A percentile compares a stretch with the other conserved stretches of the same genome.
phyloP scores from a whole-genome alignment of 345 rosid genomes.

The Bruguiera parviflora region DNA sequence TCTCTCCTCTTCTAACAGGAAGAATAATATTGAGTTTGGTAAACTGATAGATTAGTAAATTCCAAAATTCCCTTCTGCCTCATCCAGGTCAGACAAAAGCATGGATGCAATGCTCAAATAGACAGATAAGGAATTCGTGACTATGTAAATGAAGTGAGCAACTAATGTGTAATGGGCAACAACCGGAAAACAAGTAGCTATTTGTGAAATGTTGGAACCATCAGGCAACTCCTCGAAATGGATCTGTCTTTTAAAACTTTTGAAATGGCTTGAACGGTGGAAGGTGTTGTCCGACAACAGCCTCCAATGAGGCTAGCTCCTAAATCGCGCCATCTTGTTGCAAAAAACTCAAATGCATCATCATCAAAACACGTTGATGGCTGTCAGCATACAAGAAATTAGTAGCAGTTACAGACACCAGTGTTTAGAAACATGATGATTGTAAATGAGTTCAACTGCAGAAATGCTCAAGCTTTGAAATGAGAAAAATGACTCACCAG shows the following conservation, averaged over 20 bases:
- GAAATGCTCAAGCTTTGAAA: not conserved
- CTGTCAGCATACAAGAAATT: constrained; percentile 28
- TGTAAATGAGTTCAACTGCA: not conserved
- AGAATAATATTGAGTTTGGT: too few relatives aligned
- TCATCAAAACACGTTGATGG: constrained; percentile 78
- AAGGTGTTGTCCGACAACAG: constrained; percentile 80
- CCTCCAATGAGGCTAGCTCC: constrained; percentile 93
- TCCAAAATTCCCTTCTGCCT: not conserved
- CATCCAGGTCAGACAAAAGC: not conserved
- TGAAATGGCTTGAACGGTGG: constrained; percentile 61
- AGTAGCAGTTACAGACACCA: not conserved
- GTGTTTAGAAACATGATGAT: not conserved
- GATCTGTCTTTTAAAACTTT: constrained; percentile 44
- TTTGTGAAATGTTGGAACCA: not conserved
- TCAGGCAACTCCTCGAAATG: not conserved
- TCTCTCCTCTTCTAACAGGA: too few relatives aligned
- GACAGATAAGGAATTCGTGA: not conserved
- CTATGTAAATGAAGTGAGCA: not conserved
- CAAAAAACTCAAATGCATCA: constrained; percentile 53
- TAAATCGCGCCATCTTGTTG: constrained; percentile 63
- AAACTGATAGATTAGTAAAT: too few relatives aligned
- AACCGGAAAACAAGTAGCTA: not conserved
- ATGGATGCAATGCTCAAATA: not conserved
- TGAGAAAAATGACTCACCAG: constrained; percentile 47
- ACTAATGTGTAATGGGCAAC: not conserved